Base-by-base conservation (phyloP, 2,329 filamentous ascomycete genomes). In the Rhexocercosporidium sp. region DNA sequence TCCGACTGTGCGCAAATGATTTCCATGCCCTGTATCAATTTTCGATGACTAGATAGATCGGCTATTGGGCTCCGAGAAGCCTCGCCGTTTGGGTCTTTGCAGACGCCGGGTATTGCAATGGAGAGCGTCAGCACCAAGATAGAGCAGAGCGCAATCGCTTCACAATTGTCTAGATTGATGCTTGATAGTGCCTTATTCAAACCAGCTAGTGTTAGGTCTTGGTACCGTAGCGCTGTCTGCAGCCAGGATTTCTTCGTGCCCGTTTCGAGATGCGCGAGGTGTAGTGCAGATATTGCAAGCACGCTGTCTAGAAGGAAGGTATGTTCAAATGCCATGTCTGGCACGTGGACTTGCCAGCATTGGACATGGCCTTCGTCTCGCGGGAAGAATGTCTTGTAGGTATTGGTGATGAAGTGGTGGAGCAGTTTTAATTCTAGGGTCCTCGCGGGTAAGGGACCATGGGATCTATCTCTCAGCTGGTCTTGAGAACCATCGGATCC, bases 251-350 rank as follows among this genome's bases (percentile, higher is more conserved):
- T 49, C 46, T 39, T 59, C 53, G 67, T 2, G 14, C 20, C 16
- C 37, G 63, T 44, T 14, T 68, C n/a, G 3, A 69, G 51, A 64
- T 67, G 59, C 12, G 68, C 67, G n/a, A 70, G 67, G 56, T 73
- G 71, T 27, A 72, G 47, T 16, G 81, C 78, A 0, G 81, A 74
- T 37, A 79, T 77, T 6, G 81, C 79, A 12, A 82, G 70, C 3
- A 82, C 74, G 12, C 80, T 78, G 64, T 82, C 78, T 69, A 83
- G 76, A 0, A 82, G 70, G 47, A 79, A 82, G 0, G 70, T 69
- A 47, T 79, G 73, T 1, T 68, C 62, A 8, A 77, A 71, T 31
- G 79, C 80, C 54, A 79, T 70, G 51, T 76, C 74, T 1, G 80
- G 78, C 18, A 78, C 74, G 1, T 73, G 69, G 11, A 77, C 65